Base-by-base conservation (phyloP, 768 basidiomycete genomes). In the Leccinum disarticulatum region DNA sequence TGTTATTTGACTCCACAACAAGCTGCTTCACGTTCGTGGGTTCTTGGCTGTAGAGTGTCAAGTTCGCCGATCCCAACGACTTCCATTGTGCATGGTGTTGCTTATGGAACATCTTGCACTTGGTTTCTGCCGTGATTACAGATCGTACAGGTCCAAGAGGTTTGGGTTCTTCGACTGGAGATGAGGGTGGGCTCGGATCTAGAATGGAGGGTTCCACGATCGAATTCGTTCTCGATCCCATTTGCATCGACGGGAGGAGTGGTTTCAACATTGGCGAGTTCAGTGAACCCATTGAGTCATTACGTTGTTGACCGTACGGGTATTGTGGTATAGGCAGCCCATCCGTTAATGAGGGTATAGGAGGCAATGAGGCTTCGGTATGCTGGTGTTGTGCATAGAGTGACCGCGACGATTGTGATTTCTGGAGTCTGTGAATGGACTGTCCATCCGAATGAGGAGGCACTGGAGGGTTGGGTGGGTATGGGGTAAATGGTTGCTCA, bases 41-140 rank as follows among this genome's bases (percentile, higher is more conserved):
- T 57, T 82, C 79, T 70, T 96, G 87, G 50, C 81, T 83, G 72
- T 95, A 99, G 52, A 99, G 79, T 69, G 90, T 93, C 63, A 98
- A 80, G 66, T 86, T 86, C 14, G 93, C 94, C 10, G 89, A 79
- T 3, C 97, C 97, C 57, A 98, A 80, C 1, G 91, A 87, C 77
- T 97, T 99, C 97, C 97, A 99, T 71, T 96, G 93, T n/a, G 90
- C 88, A 70, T 98, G 95, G 36, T 92, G 87, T 68, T 96, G 94
- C 70, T 98, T 88, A 51, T 97, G 78, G 77, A 98, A 99, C 25
- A 98, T 88, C 74, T 98, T 99, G 83, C 96, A 98, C 72, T 95
- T 95, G 92, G 95, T 96, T 69, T 93, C 87, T 13, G 91, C 93
- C 9, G 91, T 85, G 61, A 98, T 79, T 11, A 85, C 78, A 6